A percentile compares a stretch with the other conserved stretches of the same genome.
Conservation (phyloP, 1,139 yeast species). For the Candida sanyaensis region DNA sequence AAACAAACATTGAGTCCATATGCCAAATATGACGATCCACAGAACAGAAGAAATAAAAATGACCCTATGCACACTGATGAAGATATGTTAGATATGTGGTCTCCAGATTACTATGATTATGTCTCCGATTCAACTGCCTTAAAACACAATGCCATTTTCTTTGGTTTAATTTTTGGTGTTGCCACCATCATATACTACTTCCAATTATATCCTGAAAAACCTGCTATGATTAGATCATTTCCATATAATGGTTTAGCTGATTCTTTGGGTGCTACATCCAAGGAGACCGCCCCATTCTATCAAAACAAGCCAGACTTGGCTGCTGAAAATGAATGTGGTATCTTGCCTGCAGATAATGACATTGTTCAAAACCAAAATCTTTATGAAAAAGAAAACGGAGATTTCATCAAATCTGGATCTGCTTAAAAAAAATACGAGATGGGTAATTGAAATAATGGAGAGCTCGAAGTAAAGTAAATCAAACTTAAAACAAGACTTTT, state of each 20-base stretch:
- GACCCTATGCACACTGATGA: conserved; percentile 74
- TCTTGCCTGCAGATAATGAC: conserved; percentile 35
- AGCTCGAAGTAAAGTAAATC: too few species aligned
- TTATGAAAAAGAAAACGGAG: conserved; percentile 39
- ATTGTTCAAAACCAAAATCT: conserved; percentile 31
- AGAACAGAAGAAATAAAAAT: conserved; percentile 74
- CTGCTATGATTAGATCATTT: conserved; percentile 66
- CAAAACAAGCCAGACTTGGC: conserved; percentile 43
- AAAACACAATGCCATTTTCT: conserved; percentile 52
- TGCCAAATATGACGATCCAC: conserved; percentile 76
- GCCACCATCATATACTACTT: conserved; percentile 56
- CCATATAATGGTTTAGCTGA: conserved; percentile 76
- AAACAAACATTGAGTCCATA: conserved; percentile 72
- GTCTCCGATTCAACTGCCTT: conserved; percentile 66
- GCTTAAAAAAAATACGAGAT: neutral
- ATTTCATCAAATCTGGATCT: conserved; percentile 32
- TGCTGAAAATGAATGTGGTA: conserved; percentile 43
- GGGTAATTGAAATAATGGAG: too few species aligned
- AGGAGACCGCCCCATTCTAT: conserved; percentile 47
- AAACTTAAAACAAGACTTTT: too few species aligned
- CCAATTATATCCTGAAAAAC: conserved; percentile 70
- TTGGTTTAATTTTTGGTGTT: conserved; percentile 56
- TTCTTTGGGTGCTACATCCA: conserved; percentile 65
- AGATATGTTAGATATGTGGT: conserved; percentile 82
- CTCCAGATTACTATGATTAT: conserved; percentile 72